phyloP scores from a whole-genome alignment of 495 filamentous ascomycete species.

The Penicillium silybi region DNA sequence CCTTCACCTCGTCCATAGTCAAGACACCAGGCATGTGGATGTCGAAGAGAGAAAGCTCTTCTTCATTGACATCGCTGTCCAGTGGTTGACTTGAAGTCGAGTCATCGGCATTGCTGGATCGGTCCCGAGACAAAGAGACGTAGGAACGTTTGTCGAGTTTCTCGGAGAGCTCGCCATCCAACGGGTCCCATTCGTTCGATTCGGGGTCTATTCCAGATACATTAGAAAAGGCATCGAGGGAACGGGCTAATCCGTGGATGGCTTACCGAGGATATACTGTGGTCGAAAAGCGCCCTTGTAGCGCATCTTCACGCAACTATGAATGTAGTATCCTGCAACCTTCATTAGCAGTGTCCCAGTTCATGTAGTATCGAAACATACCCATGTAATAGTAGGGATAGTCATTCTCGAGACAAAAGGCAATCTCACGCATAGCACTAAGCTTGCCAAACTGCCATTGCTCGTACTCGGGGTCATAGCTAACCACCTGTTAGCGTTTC shows the following conservation, averaged over 20 bases:
- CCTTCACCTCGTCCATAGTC: constrained; percentile 56
- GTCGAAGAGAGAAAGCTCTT: constrained; percentile 57
- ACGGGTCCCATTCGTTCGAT: constrained; percentile 65
- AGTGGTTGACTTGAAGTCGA: constrained; percentile 17
- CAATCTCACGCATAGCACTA: constrained; percentile 79
- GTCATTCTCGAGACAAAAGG: constrained; percentile 66
- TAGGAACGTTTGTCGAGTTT: constrained; percentile 65
- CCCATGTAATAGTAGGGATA: constrained; percentile 79
- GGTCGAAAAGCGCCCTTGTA: constrained; percentile 90
- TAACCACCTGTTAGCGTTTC: constrained; percentile 16
- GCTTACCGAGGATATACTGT: constrained; percentile 68
- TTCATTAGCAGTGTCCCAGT: background rate
- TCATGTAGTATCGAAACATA: constrained; percentile 22
- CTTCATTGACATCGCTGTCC: constrained; percentile 36
- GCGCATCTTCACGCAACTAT: constrained; percentile 70
- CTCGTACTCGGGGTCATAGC: constrained; percentile 77
- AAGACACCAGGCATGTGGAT: constrained; percentile 76
- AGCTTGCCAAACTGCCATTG: constrained; percentile 83
- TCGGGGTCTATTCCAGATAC: constrained; percentile 57
- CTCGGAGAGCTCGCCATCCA: constrained; percentile 62
- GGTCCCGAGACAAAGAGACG: constrained; percentile 60
- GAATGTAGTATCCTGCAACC: constrained; percentile 62
- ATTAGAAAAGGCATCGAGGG: background rate
- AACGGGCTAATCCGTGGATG: background rate
- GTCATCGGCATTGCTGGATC: constrained; percentile 9